Evolutionary conservation across 2,329 filamentous ascomycete species (phyloP).

Genomic region (Neofusicoccum cordaticola): DNA sequence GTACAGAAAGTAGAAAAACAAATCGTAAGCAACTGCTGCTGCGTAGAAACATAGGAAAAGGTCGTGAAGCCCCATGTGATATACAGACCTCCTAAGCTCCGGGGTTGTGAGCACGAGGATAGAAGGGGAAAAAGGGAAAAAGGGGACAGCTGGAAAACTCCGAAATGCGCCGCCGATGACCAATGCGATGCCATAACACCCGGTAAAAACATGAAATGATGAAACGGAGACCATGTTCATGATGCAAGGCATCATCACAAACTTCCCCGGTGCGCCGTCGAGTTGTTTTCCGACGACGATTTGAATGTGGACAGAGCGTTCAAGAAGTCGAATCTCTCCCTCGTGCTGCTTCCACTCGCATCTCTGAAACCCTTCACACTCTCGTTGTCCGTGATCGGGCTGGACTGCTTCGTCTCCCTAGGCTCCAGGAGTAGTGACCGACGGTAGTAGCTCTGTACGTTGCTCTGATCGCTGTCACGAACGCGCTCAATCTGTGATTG

Average conservation of each 20-base stretch:
- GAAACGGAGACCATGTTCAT: background rate
- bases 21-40: constrained; percentile 9
- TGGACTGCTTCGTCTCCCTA: constrained; percentile 48
- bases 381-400: constrained; percentile 3
- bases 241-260: background rate
- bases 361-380: background rate
- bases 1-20: constrained; percentile 11
- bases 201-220: background rate
- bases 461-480: constrained; percentile 60
- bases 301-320: constrained; percentile 14
- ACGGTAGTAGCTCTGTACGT: constrained; percentile 69
- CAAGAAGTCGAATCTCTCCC: constrained; percentile 15
- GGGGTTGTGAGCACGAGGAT: background rate
- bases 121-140: background rate
- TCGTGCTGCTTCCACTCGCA: background rate
- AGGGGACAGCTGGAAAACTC: background rate
- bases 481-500: constrained; percentile 76
- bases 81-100: background rate
- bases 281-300: constrained; percentile 2
- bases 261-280: background rate
- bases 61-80: constrained; percentile 6
- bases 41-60: constrained; percentile 14
- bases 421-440: constrained; percentile 84
- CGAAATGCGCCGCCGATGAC: background rate
- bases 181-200: constrained; percentile 1